These are phyloP conservation scores for Lagerstroemia speciosa DNA, from an alignment of 345 rosid genomes.

Conservation along the genomic window DNA sequence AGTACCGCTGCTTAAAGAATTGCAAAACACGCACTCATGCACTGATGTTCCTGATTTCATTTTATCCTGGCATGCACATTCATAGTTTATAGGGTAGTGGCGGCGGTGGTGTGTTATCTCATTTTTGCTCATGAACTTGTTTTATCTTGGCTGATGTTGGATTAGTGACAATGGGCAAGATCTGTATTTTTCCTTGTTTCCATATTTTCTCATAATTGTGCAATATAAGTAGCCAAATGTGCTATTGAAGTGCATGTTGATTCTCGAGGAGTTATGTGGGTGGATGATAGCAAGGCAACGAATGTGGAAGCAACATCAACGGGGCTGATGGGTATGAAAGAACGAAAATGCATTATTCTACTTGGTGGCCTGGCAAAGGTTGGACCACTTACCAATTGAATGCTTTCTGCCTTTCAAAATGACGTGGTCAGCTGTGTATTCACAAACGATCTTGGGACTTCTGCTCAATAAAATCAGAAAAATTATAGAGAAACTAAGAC, in stretches of 20 bases:
- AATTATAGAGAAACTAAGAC: too few relatives aligned
- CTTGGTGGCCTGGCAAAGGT: constrained; percentile 34
- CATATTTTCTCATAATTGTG: neutral
- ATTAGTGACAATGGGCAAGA: neutral
- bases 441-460: too few relatives aligned
- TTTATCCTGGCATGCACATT: too few relatives aligned
- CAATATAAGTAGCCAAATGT: neutral
- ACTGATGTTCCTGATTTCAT: too few relatives aligned
- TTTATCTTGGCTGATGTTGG: neutral
- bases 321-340: constrained; percentile 22
- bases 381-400: neutral
- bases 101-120: too few relatives aligned
- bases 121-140: neutral
- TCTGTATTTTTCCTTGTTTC: neutral
- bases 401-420: neutral
- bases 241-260: constrained; percentile 20
- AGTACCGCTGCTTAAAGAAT: too few relatives aligned
- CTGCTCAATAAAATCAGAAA: too few relatives aligned
- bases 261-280: constrained; percentile 25
- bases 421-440: neutral
- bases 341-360: constrained; percentile 22
- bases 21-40: too few relatives aligned
- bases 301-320: constrained; percentile 21
- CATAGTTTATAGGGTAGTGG: too few relatives aligned
- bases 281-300: constrained; percentile 35